These are phyloP conservation scores for Xylaria multiplex DNA, from an alignment of 2,329 filamentous ascomycete species.

Conservation along the genomic window DNA sequence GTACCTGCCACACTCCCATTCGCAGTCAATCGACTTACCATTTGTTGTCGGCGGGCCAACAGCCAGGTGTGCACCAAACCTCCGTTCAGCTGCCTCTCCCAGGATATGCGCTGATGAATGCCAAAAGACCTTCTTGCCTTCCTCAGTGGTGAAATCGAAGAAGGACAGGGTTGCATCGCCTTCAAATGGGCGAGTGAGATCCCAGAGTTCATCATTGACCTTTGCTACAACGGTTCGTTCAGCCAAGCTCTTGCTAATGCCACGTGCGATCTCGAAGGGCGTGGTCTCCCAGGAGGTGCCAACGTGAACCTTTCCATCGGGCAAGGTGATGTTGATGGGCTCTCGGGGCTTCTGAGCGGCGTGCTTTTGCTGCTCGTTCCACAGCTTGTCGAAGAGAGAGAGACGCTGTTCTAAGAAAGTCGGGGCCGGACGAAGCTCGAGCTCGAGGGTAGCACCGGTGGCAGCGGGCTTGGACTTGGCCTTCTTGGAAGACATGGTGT, in stretches of 20 bases:
- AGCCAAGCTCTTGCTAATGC: constrained; percentile 84
- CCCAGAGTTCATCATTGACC: constrained; percentile 79
- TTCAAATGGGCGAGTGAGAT: constrained; percentile 90
- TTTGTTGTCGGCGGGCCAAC: constrained; percentile 92
- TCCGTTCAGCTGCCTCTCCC: constrained; percentile 91
- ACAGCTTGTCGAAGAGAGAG: constrained; percentile 37
- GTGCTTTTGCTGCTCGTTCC: constrained; percentile 23
- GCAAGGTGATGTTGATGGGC: constrained; percentile 77
- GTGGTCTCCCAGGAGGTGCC: constrained; percentile 94
- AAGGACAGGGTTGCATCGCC: constrained; percentile 86
- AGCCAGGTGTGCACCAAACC: constrained; percentile 91
- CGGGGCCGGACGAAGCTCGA: constrained; percentile 36
- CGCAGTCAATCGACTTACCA: constrained; percentile 56
- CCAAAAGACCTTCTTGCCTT: constrained; percentile 97
- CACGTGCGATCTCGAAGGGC: constrained; percentile 78
- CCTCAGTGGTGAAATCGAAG: constrained; percentile 76
- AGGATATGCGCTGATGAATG: constrained; percentile 95
- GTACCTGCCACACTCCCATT: background rate
- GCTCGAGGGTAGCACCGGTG: constrained; percentile 21
- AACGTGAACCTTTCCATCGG: constrained; percentile 74
- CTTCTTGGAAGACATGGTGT: constrained; percentile 36
- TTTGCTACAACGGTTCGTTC: constrained; percentile 90
- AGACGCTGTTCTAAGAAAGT: constrained; percentile 83
- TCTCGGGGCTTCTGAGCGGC: constrained; percentile 73
- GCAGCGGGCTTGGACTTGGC: constrained; percentile 33